Evolutionary conservation across 495 filamentous ascomycete genomes (phyloP).

Genomic region (Penicillium canariense): DNA sequence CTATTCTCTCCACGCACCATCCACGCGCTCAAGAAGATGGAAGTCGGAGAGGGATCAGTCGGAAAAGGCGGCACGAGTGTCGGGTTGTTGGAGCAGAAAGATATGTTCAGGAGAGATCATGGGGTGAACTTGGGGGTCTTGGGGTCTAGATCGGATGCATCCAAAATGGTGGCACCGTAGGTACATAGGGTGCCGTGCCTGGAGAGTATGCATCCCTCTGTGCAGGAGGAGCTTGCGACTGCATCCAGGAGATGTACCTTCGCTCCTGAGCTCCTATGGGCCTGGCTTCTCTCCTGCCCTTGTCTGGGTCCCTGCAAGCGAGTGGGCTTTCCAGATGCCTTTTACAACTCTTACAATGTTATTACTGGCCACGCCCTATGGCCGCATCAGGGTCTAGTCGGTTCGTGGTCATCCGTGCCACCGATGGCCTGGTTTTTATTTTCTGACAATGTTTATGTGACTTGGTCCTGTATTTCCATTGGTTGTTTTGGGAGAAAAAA

Average conservation of each 20-base stretch:
- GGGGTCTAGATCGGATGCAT: slow-evolving; percentile 25
- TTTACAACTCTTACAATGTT: slow-evolving; percentile 23
- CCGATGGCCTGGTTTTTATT: neutral
- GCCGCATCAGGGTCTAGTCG: slow-evolving; percentile 2
- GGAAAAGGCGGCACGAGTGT: slow-evolving; percentile 13
- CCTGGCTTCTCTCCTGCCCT: neutral
- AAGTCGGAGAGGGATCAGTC: slow-evolving; percentile 11
- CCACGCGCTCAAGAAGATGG: slow-evolving; percentile 11
- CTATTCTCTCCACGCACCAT: slow-evolving; percentile 26
- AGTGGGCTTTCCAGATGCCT: slow-evolving; percentile 25
- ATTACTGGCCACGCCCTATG: slow-evolving; percentile 13
- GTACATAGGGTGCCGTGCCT: neutral
- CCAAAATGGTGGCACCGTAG: slow-evolving; percentile 6
- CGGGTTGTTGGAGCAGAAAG: slow-evolving; percentile 9
- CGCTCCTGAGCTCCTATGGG: slow-evolving; percentile 16
- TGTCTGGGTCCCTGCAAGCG: slow-evolving; percentile 22
- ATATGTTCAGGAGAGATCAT: slow-evolving; percentile 10
- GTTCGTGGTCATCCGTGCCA: neutral
- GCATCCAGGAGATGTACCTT: slow-evolving; percentile 23
- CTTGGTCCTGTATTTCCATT: neutral
- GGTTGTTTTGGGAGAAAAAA: neutral
- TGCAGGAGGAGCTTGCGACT: slow-evolving; percentile 23
- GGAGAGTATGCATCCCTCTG: slow-evolving; percentile 20
- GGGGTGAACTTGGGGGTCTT: slow-evolving; percentile 4
- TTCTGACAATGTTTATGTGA: slow-evolving; percentile 1